phyloP scores from a whole-genome alignment of 805 yeast genomes.

The Torulaspora microellipsoides region DNA sequence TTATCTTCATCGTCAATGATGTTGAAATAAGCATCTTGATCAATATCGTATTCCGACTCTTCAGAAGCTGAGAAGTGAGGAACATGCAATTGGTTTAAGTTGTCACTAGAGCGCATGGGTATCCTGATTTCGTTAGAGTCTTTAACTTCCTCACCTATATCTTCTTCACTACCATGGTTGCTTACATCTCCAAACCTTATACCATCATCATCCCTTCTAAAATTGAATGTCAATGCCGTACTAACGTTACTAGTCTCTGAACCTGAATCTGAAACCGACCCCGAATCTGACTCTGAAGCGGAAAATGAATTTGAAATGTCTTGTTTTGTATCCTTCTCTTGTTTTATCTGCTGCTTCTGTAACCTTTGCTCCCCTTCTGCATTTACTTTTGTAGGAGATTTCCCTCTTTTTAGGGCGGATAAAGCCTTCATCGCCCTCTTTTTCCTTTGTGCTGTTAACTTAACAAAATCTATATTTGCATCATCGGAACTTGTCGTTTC shows the following conservation, averaged over 20 bases:
- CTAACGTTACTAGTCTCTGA: constrained; percentile 12
- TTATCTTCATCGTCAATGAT: constrained; percentile 30
- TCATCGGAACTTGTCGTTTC: constrained; percentile 52
- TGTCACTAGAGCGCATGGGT: constrained; percentile 6
- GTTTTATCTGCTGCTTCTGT: neutral
- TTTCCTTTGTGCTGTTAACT: constrained; percentile 63
- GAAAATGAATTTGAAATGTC: constrained; percentile 8
- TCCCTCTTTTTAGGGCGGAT: constrained; percentile 34
- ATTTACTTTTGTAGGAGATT: constrained; percentile 29
- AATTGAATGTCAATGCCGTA: constrained; percentile 25
- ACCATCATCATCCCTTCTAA: constrained; percentile 27
- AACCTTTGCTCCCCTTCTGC: constrained; percentile 2
- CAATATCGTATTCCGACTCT: constrained; percentile 35
- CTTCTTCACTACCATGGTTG: constrained; percentile 40
- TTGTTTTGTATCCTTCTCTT: constrained; percentile 35
- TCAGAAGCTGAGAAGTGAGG: constrained; percentile 33
- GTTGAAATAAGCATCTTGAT: constrained; percentile 31
- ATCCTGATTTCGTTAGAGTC: constrained; percentile 13
- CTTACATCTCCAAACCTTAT: constrained; percentile 37
- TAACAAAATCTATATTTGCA: constrained; percentile 67
- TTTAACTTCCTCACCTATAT: constrained; percentile 22
- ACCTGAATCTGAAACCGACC: constrained; percentile 17
- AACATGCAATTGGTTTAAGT: constrained; percentile 24
- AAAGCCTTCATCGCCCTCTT: constrained; percentile 50
- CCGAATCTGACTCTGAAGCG: constrained; percentile 39